phyloP scores from a whole-genome alignment of 73 alveolate genomes.

The Uronychia setigera region DNA sequence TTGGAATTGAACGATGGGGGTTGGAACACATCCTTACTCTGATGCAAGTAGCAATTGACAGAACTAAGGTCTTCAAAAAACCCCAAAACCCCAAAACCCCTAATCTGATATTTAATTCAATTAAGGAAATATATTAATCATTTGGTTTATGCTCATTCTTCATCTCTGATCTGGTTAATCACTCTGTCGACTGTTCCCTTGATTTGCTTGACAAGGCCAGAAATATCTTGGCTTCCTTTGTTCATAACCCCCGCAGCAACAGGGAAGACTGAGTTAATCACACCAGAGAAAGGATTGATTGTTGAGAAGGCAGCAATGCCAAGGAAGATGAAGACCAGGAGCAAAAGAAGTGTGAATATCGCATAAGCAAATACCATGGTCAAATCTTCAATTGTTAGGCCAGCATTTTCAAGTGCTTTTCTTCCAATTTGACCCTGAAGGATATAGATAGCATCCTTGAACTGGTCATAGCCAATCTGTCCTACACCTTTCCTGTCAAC shows the following conservation, averaged over 20 bases:
- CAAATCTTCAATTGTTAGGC: constrained; percentile 25
- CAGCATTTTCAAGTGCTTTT: constrained; percentile 10
- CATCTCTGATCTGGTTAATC: too few species aligned
- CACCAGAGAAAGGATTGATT: constrained; percentile 6
- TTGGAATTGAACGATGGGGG: too few species aligned
- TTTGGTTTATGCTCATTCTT: too few species aligned
- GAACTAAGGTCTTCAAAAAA: too few species aligned
- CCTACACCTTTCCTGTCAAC: constrained; percentile 4
- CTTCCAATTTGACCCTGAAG: constrained; percentile 2
- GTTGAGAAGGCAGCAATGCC: constrained; percentile 24
- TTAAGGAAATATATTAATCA: too few species aligned
- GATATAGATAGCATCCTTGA: not conserved
- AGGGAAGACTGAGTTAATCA: constrained; percentile 28
- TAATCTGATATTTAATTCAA: too few species aligned
- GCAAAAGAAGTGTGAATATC: constrained; percentile 6
- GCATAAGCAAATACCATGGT: not conserved
- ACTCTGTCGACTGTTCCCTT: too few species aligned
- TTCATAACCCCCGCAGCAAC: constrained; percentile 30
- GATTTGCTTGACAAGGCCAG: too few species aligned
- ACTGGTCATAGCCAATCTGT: not conserved
- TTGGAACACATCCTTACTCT: too few species aligned
- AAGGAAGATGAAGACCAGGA: constrained; percentile 16
- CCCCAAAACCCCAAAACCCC: too few species aligned
- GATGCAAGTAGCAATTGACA: too few species aligned
- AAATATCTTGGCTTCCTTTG: too few species aligned